Evolutionary conservation across 2,329 filamentous ascomycete species (phyloP), one percentile per base, ranked within the genome.

Genomic region (Fusarium coffeatum): DNA sequence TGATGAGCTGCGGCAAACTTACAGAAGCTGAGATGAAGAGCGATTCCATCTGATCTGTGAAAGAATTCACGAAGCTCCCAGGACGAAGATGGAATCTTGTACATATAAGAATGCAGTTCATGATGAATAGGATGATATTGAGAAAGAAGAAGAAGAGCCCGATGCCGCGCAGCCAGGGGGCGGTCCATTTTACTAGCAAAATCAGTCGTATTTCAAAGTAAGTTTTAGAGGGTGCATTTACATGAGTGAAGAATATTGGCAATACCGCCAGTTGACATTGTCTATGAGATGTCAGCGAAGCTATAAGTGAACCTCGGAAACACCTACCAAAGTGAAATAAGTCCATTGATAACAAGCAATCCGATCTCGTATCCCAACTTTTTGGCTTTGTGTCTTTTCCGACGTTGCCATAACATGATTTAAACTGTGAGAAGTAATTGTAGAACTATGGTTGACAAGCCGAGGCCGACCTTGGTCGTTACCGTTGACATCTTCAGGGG

Each of bases 31-130:
- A 92, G 18, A 93, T 89, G 76, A 95, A 96, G 1, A 95, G 83
- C 12, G 89, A 91, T 76, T 97, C 93, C 0, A 91, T 90, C 15
- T 92, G 92, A 79, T 95, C 92, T 9, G 89, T 83, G 64, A 96
- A 91, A 1, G 91, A 93, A 16, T 87, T 84, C 61, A 85, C 85
- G 76, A 95, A 93, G 11, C 89, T 92, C 20, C 89, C 88, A 0
- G 91, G 91, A 59, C 90, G 89, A 71, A 87, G 84, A 72, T 86
- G 86, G 78, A 97, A 96, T 22, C 92, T 88, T 12, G 89, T 80
- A 12, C 87, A 84, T 40, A 95, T 87, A 72, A 93, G 84, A 50
- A 84, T 75, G 76, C 88, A 89, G 69, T 93, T 90, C 51, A 83
- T 78, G 15, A 89, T 37, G 73, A 91, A 92, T 8, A 94, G 83